phyloP scores from a whole-genome alignment of 2,329 filamentous ascomycete genomes.

The Dothidotthia symphoricarpi region DNA sequence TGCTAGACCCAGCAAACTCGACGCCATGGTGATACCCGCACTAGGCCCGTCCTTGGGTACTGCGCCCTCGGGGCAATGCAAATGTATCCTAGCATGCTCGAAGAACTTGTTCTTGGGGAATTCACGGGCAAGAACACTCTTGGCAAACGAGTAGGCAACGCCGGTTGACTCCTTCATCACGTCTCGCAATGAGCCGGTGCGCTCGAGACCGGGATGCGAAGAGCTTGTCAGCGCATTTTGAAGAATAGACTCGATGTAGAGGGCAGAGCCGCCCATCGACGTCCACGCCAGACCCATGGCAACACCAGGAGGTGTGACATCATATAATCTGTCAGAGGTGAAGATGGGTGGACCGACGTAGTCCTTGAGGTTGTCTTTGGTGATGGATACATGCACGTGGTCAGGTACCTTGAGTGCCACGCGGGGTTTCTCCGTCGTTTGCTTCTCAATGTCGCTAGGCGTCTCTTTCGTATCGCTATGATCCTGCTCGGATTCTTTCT shows the following conservation, averaged over 20 bases:
- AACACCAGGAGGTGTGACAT: conserved; percentile 87
- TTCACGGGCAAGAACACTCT: conserved; percentile 77
- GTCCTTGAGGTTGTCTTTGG: conserved; percentile 88
- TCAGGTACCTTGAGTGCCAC: conserved; percentile 81
- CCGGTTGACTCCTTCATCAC: conserved; percentile 98
- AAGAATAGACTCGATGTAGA: conserved; percentile 96
- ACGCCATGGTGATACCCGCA: conserved; percentile 98
- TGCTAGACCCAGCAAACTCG: conserved; percentile 80
- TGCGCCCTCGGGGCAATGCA: conserved; percentile 95
- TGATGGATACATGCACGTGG: conserved; percentile 79
- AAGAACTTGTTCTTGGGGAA: conserved; percentile 95
- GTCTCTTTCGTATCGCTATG: conserved; percentile 62
- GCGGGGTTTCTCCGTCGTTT: conserved; percentile 66
- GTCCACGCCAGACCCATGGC: conserved; percentile 99
- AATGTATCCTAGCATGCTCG: conserved; percentile 88
- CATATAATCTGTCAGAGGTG: conserved; percentile 92
- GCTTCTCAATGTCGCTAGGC: conserved; percentile 55
- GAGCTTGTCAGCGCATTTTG: conserved; percentile 74
- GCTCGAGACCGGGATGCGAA: conserved; percentile 77
- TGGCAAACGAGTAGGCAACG: conserved; percentile 95
- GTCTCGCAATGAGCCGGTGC: conserved; percentile 89
- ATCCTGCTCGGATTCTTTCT: conserved; percentile 69
- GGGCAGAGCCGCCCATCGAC: conserved; percentile 89
- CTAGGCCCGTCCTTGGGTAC: conserved; percentile 80
- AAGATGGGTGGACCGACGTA: conserved; percentile 96